Evolutionary conservation across 2,329 filamentous ascomycete genomes (phyloP).

Genomic region (Emydomyces testavorans): DNA sequence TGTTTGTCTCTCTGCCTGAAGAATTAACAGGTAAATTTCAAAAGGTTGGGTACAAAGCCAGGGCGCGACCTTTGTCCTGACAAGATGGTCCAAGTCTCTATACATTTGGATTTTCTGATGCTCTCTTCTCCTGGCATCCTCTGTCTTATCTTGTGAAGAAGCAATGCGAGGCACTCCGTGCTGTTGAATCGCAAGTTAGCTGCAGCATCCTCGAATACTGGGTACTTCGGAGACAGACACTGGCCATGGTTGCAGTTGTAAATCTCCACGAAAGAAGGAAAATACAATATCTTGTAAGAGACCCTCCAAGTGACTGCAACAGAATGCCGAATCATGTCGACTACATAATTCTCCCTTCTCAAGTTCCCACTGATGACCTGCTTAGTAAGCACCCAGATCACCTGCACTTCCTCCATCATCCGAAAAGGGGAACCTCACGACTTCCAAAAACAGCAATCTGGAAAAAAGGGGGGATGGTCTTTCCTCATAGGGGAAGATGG

Average conservation of each 20-base stretch:
- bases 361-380: no score
- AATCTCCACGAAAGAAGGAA: no score
- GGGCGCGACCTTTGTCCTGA: constrained; percentile 50
- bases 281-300: no score
- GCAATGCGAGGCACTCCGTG: constrained; percentile 69
- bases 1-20: constrained; percentile 28
- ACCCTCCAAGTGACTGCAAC: no score
- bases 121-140: constrained; percentile 60
- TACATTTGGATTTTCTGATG: constrained; percentile 66
- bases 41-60: not conserved
- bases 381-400: no score
- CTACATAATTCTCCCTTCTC: no score
- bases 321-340: no score
- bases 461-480: no score
- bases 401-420: no score
- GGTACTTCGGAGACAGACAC: constrained; percentile 20
- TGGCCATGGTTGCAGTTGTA: constrained; percentile 22
- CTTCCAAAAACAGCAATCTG: no score
- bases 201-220: not conserved
- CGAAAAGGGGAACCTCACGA: no score
- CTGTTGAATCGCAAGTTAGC: constrained; percentile 37
- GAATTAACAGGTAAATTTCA: not conserved
- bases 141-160: constrained; percentile 48
- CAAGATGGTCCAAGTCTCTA: constrained; percentile 54
- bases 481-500: no score